Base-by-base conservation (phyloP, 176 grass and related monocot species). In the Aegilops bicornis region DNA sequence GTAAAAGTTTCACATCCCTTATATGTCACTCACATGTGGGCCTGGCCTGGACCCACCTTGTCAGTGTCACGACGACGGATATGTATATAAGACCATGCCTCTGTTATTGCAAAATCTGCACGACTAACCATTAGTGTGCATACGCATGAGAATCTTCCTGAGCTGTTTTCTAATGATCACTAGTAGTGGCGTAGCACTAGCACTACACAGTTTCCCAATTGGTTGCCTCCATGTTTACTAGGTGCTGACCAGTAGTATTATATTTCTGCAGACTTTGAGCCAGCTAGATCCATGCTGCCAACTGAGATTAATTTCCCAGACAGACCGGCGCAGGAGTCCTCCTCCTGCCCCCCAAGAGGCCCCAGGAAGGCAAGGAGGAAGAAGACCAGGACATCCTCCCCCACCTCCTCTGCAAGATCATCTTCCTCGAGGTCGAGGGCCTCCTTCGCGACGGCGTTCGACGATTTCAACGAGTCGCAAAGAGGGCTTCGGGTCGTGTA, bases 211-310 rank as follows among this genome's bases (percentile, higher is more conserved):
- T 3, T 70, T 52, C 20, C 43, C 3, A 33, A 29, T 79, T 83
- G 80, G 66, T 90, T 32, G 84, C 80, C 17, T 69, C 81, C 76
- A 80, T 76, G 89, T 87, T 80, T 69, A 22, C 81, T 69, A 68
- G 36, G 13, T 69, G 47, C 20, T 89, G 24, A 75, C 19, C 36
- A 43, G 3, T 1, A 45, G 45, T 42, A 10, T 37, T 61, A 29
- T 14, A 22, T 73, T 30, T 40, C 40, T 72, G 85, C 89, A 98
- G 97, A 98, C 89, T 98, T 96, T 33, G 97, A 98, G 86, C 95
- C 89, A 11, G 88, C 92, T 17, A 94, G 86, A 88, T 82, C 83
- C 39, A 89, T 94, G 67, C 67, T 95, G 82, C 85, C 90, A 11
- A 88, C 86, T 37, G 92, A 87, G 10, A 89, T 98, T 4, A 76